phyloP scores from a whole-genome alignment of 1,284 basidiomycete genomes.

The Rhodotorula sp. region DNA sequence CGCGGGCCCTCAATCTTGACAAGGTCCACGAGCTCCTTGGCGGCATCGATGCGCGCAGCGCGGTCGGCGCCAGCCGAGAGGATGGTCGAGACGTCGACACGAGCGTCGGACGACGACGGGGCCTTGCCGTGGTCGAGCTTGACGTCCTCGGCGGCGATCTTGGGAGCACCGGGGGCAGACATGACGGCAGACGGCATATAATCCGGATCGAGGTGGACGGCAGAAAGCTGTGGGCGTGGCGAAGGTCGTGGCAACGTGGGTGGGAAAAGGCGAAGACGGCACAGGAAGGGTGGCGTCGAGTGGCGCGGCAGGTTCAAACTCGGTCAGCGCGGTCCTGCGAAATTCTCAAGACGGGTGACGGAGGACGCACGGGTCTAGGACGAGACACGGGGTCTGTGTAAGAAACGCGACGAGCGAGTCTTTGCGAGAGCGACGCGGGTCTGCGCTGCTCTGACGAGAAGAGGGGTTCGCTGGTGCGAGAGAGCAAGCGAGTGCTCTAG shows the following conservation, averaged over 20 bases:
- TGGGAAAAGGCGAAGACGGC: neutral
- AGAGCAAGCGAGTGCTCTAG: too few species aligned
- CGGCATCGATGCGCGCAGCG: constrained; percentile 48
- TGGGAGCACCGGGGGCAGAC: constrained; percentile 33
- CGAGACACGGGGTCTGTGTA: neutral
- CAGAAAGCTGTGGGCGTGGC: neutral
- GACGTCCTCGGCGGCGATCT: constrained; percentile 37
- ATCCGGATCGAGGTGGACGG: neutral
- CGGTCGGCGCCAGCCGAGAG: constrained; percentile 50
- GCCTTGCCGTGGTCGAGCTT: constrained; percentile 35
- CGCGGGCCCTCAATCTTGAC: constrained; percentile 47
- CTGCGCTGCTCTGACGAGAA: too few species aligned
- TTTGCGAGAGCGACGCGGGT: too few species aligned
- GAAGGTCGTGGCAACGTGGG: neutral
- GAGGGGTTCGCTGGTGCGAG: too few species aligned
- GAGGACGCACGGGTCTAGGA: neutral
- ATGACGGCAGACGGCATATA: constrained; percentile 34
- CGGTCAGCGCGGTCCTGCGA: neutral
- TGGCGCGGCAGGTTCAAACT: too few species aligned
- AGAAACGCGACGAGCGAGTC: neutral
- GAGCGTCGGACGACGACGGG: constrained; percentile 48
- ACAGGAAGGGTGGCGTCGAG: too few species aligned
- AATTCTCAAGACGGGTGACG: rapidly evolving
- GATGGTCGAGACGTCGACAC: constrained; percentile 52
- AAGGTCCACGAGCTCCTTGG: constrained; percentile 53